A percentile compares a stretch with the other conserved stretches of the same genome.
phyloP scores from a whole-genome alignment of 179 eudicot species.

The Patellifolia procumbens region DNA sequence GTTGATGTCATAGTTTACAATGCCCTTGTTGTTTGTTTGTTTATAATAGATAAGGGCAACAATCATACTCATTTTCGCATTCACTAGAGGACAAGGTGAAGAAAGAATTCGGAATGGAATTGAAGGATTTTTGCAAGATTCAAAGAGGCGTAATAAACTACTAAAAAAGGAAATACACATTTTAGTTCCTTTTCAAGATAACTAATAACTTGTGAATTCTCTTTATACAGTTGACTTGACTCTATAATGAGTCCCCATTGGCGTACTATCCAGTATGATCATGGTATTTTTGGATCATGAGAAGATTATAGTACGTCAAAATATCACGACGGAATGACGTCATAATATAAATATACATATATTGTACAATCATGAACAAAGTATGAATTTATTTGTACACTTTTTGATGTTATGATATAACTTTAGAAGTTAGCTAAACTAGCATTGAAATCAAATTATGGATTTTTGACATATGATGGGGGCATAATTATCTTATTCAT shows the following conservation, averaged over 20 bases:
- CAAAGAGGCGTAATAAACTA: neutral
- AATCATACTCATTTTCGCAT: neutral
- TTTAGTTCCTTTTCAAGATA: neutral
- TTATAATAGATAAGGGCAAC: neutral
- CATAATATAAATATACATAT: no score
- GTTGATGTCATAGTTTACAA: neutral
- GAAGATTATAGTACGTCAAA: neutral
- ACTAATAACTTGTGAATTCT: neutral
- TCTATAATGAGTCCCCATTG: no score
- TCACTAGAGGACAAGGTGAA: neutral
- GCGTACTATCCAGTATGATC: neutral
- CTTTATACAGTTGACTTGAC: neutral
- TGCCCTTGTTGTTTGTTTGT: slow-evolving; percentile 5
- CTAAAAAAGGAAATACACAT: neutral
- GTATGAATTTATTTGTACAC: no score
- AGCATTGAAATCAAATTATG: no score
- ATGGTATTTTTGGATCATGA: neutral
- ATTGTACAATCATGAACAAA: no score
- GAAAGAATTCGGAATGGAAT: neutral
- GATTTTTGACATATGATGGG: no score
- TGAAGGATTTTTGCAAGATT: neutral
- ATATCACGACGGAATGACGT: no score
- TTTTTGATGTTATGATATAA: no score
- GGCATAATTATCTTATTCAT: no score
- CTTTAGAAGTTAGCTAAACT: no score